Evolutionary conservation across 805 yeast genomes (phyloP), one percentile per base, ranked within the genome.

Genomic region (Danielozyma ontarioensis): DNA sequence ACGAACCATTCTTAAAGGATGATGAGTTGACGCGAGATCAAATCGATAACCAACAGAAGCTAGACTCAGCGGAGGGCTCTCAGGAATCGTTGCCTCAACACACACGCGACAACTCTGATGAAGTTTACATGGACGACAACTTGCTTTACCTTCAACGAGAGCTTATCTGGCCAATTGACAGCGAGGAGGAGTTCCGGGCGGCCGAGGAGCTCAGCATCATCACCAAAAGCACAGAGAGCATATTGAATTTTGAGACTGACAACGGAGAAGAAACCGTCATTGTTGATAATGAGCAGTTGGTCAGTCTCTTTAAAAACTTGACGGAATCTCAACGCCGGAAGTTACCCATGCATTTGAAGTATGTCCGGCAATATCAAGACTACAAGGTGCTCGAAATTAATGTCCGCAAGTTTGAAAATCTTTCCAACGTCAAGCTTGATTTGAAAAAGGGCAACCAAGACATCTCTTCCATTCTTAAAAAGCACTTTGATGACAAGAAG

Each of bases 11-110:
- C 37, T 51, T 65, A 29, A 55, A 50, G 33, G 72, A 66, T 44
- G 72, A 65, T 34, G 72, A 66, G 35, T 53, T 66, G 37, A 59
- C 70, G 1, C 46, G 43, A 22, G 70, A 55, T 22, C 71, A 65
- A 38, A 66, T 65, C 32, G 54, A 50, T 23, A 69, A 65, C 39
- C 69, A 59, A 36, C 60, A 62, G 38, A 36, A 48, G 13, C 58
- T 53, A 27, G 70, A 65, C 27, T n/a, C n/a, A n/a, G 35, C 29
- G 12, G 37, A 36, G 4, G 24, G 26, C n/a, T 45, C 48, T 3
- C 43, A 32, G 18, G 50, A 46, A 8, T 42, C 42, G 10, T 35
- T 46, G 13, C 39, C 42, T 5, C 33, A 36, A 13, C 22, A 19
- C 22, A 6, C 22, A 6, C 22, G 22, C 10, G 10, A 6, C 22